A percentile compares a stretch with the other conserved stretches of the same genome.
These are phyloP conservation scores for Phoma sp. DNA, from an alignment of 2,329 filamentous ascomycete genomes.

Conservation along the genomic window DNA sequence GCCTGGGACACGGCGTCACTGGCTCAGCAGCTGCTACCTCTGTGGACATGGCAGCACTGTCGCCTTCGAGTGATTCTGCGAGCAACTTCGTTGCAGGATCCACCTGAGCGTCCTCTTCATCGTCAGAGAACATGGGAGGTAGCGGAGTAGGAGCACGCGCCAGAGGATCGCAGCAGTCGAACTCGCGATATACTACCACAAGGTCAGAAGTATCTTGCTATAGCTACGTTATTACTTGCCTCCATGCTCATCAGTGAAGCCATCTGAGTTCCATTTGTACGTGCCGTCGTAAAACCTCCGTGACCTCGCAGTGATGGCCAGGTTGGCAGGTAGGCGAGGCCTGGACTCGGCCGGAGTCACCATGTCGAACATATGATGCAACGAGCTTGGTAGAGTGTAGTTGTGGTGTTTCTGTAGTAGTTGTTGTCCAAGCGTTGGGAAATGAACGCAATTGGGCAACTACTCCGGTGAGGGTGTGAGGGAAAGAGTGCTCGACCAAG, in stretches of 20 bases:
- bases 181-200: conserved; percentile 21
- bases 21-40: not conserved
- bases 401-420: not conserved
- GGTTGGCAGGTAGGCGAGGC: not conserved
- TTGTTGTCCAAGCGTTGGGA: not conserved
- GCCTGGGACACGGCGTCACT: not conserved
- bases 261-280: conserved; percentile 31
- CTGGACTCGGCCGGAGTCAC: too few species aligned
- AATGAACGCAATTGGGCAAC: conserved; percentile 5
- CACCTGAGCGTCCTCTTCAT: conserved; percentile 2
- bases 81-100: not conserved
- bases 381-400: not conserved
- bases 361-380: not conserved
- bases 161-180: conserved; percentile 26
- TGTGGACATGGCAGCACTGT: too few species aligned
- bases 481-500: conserved; percentile 6
- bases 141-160: conserved; percentile 31
- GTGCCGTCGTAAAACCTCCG: conserved; percentile 42
- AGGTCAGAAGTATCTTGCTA: not conserved
- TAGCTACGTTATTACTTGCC: conserved; percentile 15
- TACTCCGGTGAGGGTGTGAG: conserved; percentile 1
- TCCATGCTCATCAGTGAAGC: conserved; percentile 37
- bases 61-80: not conserved
- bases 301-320: conserved; percentile 30
- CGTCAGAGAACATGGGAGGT: conserved; percentile 22